Conservation (phyloP, 2,329 filamentous ascomycete genomes). For the Coniochaeta hoffmannii region DNA sequence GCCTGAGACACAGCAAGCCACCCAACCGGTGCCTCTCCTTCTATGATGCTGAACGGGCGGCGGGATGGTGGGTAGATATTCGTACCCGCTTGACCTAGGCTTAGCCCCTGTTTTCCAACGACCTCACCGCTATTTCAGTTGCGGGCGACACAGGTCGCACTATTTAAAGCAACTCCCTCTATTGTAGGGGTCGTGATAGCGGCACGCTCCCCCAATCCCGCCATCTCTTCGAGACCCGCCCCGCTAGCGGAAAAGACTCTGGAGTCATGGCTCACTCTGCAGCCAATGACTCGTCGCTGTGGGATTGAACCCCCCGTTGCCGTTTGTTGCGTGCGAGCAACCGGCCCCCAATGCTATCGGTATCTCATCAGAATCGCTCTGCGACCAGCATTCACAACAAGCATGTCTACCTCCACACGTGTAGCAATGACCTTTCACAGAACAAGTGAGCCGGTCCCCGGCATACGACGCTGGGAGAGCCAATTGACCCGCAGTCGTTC, state of each 20-base stretch:
- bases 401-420: too few relatives aligned
- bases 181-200: background rate
- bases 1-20: background rate
- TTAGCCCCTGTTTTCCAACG: constrained; percentile 7
- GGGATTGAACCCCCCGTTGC: background rate
- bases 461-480: too few relatives aligned
- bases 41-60: background rate
- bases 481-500: background rate
- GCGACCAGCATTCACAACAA: too few relatives aligned
- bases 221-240: background rate
- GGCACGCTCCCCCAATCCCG: background rate
- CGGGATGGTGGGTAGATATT: background rate
- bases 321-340: background rate
- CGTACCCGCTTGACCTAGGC: constrained; percentile 5
- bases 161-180: constrained; percentile 13
- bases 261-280: background rate
- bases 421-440: too few relatives aligned
- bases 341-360: background rate
- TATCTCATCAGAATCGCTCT: too few relatives aligned
- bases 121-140: constrained; percentile 14
- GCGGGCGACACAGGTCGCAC: background rate
- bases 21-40: background rate
- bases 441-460: too few relatives aligned
- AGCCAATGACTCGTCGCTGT: background rate
- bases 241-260: background rate